phyloP scores from a whole-genome alignment of 371 early-diverging fungal genomes.

The Gilbertella persicaria region DNA sequence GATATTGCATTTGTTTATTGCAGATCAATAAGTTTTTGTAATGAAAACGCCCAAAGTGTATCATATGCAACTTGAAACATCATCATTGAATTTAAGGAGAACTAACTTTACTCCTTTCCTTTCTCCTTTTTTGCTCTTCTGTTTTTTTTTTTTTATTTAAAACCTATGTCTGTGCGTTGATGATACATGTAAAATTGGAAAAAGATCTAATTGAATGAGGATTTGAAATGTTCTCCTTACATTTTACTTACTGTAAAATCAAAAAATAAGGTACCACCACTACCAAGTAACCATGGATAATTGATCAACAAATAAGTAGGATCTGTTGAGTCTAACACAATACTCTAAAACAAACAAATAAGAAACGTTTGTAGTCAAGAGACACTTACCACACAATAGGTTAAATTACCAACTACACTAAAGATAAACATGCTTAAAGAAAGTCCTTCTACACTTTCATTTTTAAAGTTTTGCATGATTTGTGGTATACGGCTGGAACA shows the following conservation, averaged over 20 bases:
- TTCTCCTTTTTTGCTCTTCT: not conserved
- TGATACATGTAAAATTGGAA: slow-evolving; percentile 53
- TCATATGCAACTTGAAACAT: no score
- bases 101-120: no score
- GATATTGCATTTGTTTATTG: slow-evolving; percentile 12
- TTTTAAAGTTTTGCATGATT: slow-evolving; percentile 73
- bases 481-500: slow-evolving; percentile 77
- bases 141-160: not conserved
- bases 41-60: slow-evolving; percentile 3
- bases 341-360: slow-evolving; percentile 43
- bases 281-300: slow-evolving; percentile 74
- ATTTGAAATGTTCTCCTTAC: no score
- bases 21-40: slow-evolving; percentile 7
- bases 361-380: not conserved
- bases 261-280: slow-evolving; percentile 64
- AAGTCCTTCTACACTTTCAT: slow-evolving; percentile 76
- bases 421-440: slow-evolving; percentile 79
- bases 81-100: not conserved
- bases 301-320: slow-evolving; percentile 61
- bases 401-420: slow-evolving; percentile 81
- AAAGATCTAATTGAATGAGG: slow-evolving; percentile 47
- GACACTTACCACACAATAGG: slow-evolving; percentile 56
- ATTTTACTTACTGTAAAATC: slow-evolving; percentile 56
- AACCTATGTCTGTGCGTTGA: slow-evolving; percentile 17
- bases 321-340: slow-evolving; percentile 64